A percentile compares a stretch with the other conserved stretches of the same genome.
Conservation (phyloP, 1,284 basidiomycete species). For the Puccinia polysora region DNA sequence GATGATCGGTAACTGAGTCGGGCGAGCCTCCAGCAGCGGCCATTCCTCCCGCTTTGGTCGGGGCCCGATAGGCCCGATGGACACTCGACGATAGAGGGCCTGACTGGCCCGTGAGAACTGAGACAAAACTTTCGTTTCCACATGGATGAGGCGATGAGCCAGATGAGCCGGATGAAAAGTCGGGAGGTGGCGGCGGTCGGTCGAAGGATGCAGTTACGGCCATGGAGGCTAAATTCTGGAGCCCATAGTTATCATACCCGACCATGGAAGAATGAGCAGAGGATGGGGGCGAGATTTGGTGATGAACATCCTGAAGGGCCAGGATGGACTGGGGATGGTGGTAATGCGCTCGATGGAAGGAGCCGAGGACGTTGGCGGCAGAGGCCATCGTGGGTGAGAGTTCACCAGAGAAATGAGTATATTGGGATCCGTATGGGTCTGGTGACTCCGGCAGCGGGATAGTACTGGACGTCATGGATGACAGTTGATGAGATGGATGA, state of each 20-base stretch:
- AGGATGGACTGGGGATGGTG: constrained; percentile 31
- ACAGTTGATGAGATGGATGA: constrained; percentile 10
- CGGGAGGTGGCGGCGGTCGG: neutral
- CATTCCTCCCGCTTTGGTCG: neutral
- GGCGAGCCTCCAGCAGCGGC: neutral
- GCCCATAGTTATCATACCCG: constrained; percentile 8
- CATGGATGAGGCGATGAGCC: constrained; percentile 1
- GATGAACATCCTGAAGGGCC: constrained; percentile 19
- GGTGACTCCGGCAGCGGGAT: constrained; percentile 24
- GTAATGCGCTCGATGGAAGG: constrained; percentile 40
- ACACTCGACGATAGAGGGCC: neutral
- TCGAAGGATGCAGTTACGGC: constrained; percentile 3
- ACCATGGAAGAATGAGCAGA: constrained; percentile 5
- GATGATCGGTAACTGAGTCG: neutral
- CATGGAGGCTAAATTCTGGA: constrained; percentile 33
- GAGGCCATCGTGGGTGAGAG: constrained; percentile 38
- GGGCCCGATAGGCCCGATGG: neutral
- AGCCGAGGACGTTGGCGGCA: constrained; percentile 31
- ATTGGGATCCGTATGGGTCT: constrained; percentile 19
- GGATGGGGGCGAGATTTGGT: constrained; percentile 1
- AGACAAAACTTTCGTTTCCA: neutral
- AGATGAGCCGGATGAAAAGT: neutral
- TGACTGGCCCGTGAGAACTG: neutral
- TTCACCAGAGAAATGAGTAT: constrained; percentile 29
- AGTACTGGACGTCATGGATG: constrained; percentile 3